These are phyloP conservation scores for Leccinum barrowsii DNA, from an alignment of 768 basidiomycete genomes.

Conservation along the genomic window DNA sequence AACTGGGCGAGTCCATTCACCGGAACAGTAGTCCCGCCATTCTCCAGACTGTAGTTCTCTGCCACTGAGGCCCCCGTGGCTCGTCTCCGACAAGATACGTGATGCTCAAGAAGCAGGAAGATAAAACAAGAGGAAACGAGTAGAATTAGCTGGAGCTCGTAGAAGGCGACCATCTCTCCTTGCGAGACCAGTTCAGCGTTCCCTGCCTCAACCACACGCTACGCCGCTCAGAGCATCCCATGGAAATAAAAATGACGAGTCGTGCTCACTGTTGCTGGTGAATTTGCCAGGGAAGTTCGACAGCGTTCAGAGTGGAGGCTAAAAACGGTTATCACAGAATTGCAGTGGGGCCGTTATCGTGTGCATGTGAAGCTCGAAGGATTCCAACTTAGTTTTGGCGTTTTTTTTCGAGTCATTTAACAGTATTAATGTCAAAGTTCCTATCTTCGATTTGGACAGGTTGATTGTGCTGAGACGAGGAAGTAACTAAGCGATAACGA, in stretches of 20 bases:
- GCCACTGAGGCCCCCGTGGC: constrained; percentile 6
- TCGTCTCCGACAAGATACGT: constrained; percentile 26
- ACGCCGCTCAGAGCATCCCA: not conserved
- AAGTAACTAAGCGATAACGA: too few species aligned
- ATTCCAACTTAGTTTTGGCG: not conserved
- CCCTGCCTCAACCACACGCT: not conserved
- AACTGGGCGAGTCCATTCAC: constrained; percentile 29
- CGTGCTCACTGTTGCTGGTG: constrained; percentile 9
- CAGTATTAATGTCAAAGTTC: too few species aligned
- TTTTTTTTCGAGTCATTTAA: too few species aligned
- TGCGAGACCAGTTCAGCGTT: not conserved
- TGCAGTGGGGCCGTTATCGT: not conserved
- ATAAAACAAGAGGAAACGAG: constrained; percentile 34
- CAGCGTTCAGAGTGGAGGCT: not conserved
- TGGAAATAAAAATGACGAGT: not conserved
- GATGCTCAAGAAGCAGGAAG: constrained; percentile 35
- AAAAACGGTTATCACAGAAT: not conserved
- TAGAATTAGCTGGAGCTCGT: constrained; percentile 39
- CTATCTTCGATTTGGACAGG: too few species aligned
- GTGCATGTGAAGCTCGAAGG: not conserved
- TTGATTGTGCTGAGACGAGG: too few species aligned
- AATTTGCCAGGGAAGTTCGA: not conserved
- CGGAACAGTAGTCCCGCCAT: constrained; percentile 24
- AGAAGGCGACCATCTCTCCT: constrained; percentile 33
- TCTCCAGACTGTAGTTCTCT: constrained; percentile 31